A percentile compares a stretch with the other conserved stretches of the same genome.
phyloP scores from a whole-genome alignment of 495 filamentous ascomycete genomes.

The Penicillium goetzii region DNA sequence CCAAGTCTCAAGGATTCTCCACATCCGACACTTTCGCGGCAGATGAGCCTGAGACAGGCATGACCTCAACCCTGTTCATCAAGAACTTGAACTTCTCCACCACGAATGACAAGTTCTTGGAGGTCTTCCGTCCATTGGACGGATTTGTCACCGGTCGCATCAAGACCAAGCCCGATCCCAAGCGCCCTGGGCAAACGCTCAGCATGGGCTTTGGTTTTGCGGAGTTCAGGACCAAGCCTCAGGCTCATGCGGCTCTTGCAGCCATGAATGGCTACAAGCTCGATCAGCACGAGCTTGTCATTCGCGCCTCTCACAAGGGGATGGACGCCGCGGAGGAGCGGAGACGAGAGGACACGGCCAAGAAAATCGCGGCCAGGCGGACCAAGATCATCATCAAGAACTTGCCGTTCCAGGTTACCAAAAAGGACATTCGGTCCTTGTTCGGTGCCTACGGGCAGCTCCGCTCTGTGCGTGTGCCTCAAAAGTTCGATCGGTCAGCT shows the following conservation, averaged over 20 bases:
- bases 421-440: constrained; percentile 84
- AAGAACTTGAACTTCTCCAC: constrained; percentile 94
- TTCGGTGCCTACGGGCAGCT: constrained; percentile 90
- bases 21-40: constrained; percentile 58
- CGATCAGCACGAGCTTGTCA: constrained; percentile 79
- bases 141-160: constrained; percentile 84
- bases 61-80: constrained; percentile 84
- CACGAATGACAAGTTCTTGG: constrained; percentile 69
- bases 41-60: constrained; percentile 53
- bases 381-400: constrained; percentile 99
- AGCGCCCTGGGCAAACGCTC: constrained; percentile 77
- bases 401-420: constrained; percentile 90
- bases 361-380: constrained; percentile 68
- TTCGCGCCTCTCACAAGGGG: constrained; percentile 83
- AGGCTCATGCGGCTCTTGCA: constrained; percentile 75
- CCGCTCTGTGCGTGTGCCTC: constrained; percentile 87
- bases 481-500: constrained; percentile 85
- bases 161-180: constrained; percentile 86
- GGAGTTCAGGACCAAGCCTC: constrained; percentile 76
- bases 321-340: constrained; percentile 85
- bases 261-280: constrained; percentile 87
- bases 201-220: constrained; percentile 98
- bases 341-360: constrained; percentile 76
- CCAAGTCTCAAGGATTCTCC: constrained; percentile 54
- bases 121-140: constrained; percentile 76